These are phyloP conservation scores for Suhomyces pyralidae DNA, from an alignment of 805 yeast genomes.

Conservation along the genomic window DNA sequence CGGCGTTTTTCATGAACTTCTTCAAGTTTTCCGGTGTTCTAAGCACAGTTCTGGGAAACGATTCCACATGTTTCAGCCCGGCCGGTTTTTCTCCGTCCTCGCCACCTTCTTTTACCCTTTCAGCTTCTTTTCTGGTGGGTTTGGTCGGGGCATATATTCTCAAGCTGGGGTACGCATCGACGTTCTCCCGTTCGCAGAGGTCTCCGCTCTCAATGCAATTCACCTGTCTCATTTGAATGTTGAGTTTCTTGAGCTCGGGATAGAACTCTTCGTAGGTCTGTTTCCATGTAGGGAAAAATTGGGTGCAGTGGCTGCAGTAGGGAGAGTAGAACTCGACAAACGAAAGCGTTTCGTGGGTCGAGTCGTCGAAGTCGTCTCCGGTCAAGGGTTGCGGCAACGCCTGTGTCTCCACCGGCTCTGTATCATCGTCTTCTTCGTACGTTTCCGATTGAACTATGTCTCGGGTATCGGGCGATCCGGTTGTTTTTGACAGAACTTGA, in stretches of 20 bases:
- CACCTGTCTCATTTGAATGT: constrained; percentile 66
- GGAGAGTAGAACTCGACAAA: constrained; percentile 91
- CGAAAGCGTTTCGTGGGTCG: constrained; percentile 54
- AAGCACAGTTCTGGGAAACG: constrained; percentile 47
- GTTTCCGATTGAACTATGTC: neutral
- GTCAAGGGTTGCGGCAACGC: constrained; percentile 52
- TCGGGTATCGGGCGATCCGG: neutral
- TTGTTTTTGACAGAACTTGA: neutral
- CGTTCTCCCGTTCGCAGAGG: constrained; percentile 65
- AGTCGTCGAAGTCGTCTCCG: constrained; percentile 46
- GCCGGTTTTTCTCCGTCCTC: constrained; percentile 5
- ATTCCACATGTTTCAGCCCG: constrained; percentile 27
- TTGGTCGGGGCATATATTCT: constrained; percentile 60
- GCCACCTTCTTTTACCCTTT: neutral
- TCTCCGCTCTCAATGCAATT: constrained; percentile 88
- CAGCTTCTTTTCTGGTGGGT: constrained; percentile 14
- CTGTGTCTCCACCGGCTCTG: neutral
- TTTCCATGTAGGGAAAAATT: constrained; percentile 81
- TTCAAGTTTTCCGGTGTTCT: constrained; percentile 50
- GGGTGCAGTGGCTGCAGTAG: constrained; percentile 77
- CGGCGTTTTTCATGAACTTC: constrained; percentile 54
- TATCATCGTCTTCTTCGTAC: neutral
- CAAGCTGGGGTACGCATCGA: constrained; percentile 67
- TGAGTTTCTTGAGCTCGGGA: constrained; percentile 41
- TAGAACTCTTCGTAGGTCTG: constrained; percentile 52